phyloP scores from a whole-genome alignment of 108 stramenopile species.

The Mediolabrus comicus region DNA sequence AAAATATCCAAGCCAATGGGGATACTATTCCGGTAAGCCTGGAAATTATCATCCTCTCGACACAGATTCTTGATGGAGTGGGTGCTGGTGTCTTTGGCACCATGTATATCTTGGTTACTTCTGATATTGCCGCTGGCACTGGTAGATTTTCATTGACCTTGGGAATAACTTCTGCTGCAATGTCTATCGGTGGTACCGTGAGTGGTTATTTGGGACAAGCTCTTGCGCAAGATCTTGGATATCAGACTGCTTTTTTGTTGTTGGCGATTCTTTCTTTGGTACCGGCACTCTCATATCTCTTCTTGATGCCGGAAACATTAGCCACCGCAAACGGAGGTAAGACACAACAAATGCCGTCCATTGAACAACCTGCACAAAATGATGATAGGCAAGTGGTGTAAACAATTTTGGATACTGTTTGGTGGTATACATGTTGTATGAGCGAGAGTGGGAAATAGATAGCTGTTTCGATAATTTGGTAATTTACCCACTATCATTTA shows the following conservation, averaged over 20 bases:
- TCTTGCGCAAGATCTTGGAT: conserved; percentile 76
- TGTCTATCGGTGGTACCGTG: conserved; percentile 92
- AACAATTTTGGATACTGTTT: too few species aligned
- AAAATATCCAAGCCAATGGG: conserved; percentile 16
- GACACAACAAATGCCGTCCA: background rate
- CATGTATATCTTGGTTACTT: conserved; percentile 90
- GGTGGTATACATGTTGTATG: background rate
- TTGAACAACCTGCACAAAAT: background rate
- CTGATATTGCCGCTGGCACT: conserved; percentile 82
- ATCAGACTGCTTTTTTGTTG: conserved; percentile 75
- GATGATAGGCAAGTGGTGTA: background rate
- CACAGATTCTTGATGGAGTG: conserved; percentile 85
- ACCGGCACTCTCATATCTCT: conserved; percentile 69
- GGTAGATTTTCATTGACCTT: conserved; percentile 82
- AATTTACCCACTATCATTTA: background rate
- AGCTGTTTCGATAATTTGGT: background rate
- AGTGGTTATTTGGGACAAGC: conserved; percentile 85
- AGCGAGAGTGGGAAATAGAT: background rate
- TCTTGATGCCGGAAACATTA: conserved; percentile 86
- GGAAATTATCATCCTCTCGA: conserved; percentile 73
- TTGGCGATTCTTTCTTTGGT: conserved; percentile 72
- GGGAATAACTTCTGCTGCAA: conserved; percentile 83
- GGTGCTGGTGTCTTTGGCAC: conserved; percentile 91
- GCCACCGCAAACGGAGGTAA: background rate
- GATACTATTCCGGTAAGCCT: conserved; percentile 39